Evolutionary conservation across 352 stramenopile species (phyloP), one percentile per base, ranked within the genome.

Genomic region (Albugo candida): DNA sequence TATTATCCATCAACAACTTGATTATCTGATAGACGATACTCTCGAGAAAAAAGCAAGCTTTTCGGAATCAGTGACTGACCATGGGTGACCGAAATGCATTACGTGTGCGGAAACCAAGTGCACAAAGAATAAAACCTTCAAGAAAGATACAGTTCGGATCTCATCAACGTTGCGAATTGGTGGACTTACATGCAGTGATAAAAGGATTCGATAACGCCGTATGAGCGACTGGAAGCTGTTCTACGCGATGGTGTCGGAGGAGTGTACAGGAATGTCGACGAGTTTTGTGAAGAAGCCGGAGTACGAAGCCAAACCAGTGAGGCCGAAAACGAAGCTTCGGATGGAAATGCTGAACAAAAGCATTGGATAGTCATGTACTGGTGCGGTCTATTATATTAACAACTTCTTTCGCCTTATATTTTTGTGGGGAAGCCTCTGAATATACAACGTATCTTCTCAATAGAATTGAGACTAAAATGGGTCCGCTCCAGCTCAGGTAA

Each of bases 311-410:
- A 72, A 56, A 44, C 8, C 38, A 43, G 38, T 0, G 54, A 72
- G 17, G 52, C 53, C 0, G 20, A 43, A 0, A 69, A 67, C 11
- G 37, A 63, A 11, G 52, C 58, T 0, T 45, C 27, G 0, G 69
- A 69, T 19, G 58, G 60, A 0, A 69, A 72, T 34, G 57, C 52
- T 0, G 60, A 65, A 10, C 17, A 53, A 1, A 67, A 67, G 52
- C 56, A 64, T 24, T 14, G 51, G 0, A 65, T 54, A 0, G 39
- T 64, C 17, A 49, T 65, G 41, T 63, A 69, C 40, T 56, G 36
- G 47, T 54, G 0, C 36, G 60, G 2, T 59, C 53, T 27, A 61
- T 63, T 42, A 41, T 72, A 1, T 63, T 72, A 5, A 48, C 38
- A 1, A 61, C 47, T 13, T 45, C 51, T 0, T 21, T 69, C 0